phyloP scores from a whole-genome alignment of 2,329 filamentous ascomycete species.

The Venturia asperata region DNA sequence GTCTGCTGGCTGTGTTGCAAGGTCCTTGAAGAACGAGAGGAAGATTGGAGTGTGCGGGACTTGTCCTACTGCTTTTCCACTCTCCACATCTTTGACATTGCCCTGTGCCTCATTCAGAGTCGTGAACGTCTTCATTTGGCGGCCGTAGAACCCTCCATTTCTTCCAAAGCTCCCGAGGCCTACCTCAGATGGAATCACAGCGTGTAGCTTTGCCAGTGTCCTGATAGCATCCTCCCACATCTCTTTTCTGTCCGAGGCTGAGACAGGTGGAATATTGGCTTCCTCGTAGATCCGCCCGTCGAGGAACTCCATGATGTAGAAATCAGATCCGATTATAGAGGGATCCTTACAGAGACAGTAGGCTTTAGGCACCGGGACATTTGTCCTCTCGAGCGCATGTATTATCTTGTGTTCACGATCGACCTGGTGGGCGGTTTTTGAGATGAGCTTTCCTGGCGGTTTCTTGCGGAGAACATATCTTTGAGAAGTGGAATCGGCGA shows the following conservation, averaged over 20 bases:
- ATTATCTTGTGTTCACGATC: constrained; percentile 86
- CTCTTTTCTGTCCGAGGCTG: constrained; percentile 55
- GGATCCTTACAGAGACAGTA: constrained; percentile 75
- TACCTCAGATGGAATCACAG: constrained; percentile 55
- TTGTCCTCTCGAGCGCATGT: constrained; percentile 62
- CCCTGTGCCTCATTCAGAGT: constrained; percentile 68
- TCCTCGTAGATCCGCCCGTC: constrained; percentile 84
- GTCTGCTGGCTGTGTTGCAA: constrained; percentile 60
- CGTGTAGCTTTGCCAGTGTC: constrained; percentile 73
- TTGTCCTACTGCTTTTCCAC: constrained; percentile 61
- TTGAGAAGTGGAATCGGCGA: constrained; percentile 57
- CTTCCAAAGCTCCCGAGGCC: constrained; percentile 65
- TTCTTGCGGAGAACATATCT: constrained; percentile 88
- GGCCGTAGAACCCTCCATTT: constrained; percentile 63
- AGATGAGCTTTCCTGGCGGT: constrained; percentile 78
- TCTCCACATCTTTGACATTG: constrained; percentile 62
- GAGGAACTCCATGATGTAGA: constrained; percentile 90
- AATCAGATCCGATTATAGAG: constrained; percentile 69
- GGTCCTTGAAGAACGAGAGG: constrained; percentile 63
- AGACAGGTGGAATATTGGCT: constrained; percentile 63
- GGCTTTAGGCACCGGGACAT: constrained; percentile 72
- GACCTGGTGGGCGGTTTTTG: constrained; percentile 83
- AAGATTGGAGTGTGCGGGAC: constrained; percentile 71
- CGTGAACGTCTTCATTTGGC: constrained; percentile 71
- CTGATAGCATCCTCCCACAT: constrained; percentile 69